Base-by-base conservation (phyloP, 1,139 yeast species). In the Magnusiomyces sp. region DNA sequence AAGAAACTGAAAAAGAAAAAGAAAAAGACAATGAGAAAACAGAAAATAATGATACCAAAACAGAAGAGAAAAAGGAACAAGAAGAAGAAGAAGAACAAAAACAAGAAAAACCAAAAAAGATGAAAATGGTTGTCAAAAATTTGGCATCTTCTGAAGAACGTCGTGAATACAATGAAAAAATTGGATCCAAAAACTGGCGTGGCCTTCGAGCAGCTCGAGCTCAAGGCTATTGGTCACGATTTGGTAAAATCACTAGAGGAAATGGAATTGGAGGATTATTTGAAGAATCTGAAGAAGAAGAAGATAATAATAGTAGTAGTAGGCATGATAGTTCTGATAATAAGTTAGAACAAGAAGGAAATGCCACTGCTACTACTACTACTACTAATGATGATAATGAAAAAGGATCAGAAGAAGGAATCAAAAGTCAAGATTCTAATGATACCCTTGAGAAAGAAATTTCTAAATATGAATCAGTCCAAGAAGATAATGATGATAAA, bases 191-290 rank as follows among this genome's bases (percentile, higher is more conserved):
- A 16, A 62, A 58, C 2, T 65, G 69, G 69, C 54, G 66, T 41
- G 69, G 68, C 2, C 52, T 65, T 20, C 55, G 69, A 14, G 65
- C 68, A 2, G 66, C 68, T 16, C 49, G 69, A 29, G 60, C 56
- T 17, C 59, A 56, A 23, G 67, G 67, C 1, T 43, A 54, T 32
- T 64, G 69, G 68, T 55, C 57, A 38, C 54, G 56, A 43, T 64
- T 64, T 53, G 61, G 59, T 4, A 51, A 50, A 14, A 61, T 62
- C 13, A 56, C 53, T 20, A 50, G 51, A 33, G 54, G 48, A 5
- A 42, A 47, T 4, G 66, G 66, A 19, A 59, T 62, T 50, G 53
- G 58, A 7, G 65, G 65, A 1, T 47, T 63, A 16, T 62, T 58
- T 50, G 56, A 49, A 29, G 32, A 31, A 10, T 16, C 17, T 7